Evolutionary conservation across 257 asterid species (phyloP), one percentile per base, ranked within the genome.

Genomic region (Lantana camara): DNA sequence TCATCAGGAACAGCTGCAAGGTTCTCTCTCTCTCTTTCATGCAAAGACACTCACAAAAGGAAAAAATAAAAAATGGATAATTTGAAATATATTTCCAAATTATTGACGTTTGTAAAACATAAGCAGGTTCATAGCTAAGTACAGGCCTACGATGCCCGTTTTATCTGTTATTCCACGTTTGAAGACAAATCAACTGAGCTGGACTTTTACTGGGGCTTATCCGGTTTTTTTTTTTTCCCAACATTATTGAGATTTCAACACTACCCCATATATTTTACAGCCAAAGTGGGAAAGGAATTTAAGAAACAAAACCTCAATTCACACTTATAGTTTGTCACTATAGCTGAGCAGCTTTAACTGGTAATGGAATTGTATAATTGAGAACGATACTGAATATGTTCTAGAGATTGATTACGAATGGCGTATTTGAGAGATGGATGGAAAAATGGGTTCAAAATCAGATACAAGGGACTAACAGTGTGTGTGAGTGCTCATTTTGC

Each of bases 1-100:
- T 92, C 96, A 62, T 86, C 96, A n/a, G 97, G 97, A 82, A 79
- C 96, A 73, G 91, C 98, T 50, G 93, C 98, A 62, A 85, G 97
- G 97, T 89, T 46, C 5, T 5, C 5, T 23, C 1, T 57, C 32
- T 63, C 67, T 47, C 4, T 13, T 13, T 12, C 32, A 27, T 27
- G 5, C 32, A 27, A 2, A 27, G 4, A 27, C 32, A 27, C 32
- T 2, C 32, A 27, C 32, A 27, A 27, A n/a, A n/a, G n/a, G n/a
- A n/a, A n/a, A n/a, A n/a, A n/a, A n/a, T 24, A 11, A 3, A 37
- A n/a, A 35, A 34, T 1, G 20, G 51, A 29, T 53, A 9, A 12
- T 34, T 48, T 54, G 17, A 30, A 21, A 20, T 17, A 24, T 13
- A 17, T 23, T 34, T 8, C 20, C 14, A 19, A 48, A 62, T 8